Evolutionary conservation across 495 filamentous ascomycete species (phyloP), one percentile per base, ranked within the genome.

Genomic region (Delitschia confertaspora): DNA sequence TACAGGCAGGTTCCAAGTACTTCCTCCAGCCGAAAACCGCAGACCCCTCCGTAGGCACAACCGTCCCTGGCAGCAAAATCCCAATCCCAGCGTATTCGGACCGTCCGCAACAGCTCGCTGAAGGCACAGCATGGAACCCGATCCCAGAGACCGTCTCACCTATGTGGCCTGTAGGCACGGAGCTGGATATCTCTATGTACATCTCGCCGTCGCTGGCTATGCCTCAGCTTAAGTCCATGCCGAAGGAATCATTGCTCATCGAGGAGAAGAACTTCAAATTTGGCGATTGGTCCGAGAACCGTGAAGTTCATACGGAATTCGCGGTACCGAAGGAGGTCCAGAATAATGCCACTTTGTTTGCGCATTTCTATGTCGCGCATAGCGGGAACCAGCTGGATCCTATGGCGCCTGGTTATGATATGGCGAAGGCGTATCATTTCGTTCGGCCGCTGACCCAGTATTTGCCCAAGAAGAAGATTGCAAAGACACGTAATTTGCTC

Each of bases 321-420:
- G 61, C 70, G 21, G 75, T 96, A 6, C 89, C 91, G 2, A 72
- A 72, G 48, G 65, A 75, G 20, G 88, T 93, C 2, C 87, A 95
- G 63, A 74, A 86, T 42, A 96, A 96, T 59, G 88, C 85, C 24
- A 95, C 91, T 1, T 69, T 96, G 9, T 98, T 83, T 76, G 88
- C 82, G 5, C 91, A 98, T 61, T 89, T 95, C 56, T 94, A 85
- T 54, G 68, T 98, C 47, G 83, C 74, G 7, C 71, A 89, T 32
- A 69, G 79, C 4, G 89, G 88, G 10, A 68, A 73, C 33, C 65
- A 73, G 17, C 60, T 94, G 17, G 93, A 96, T 55, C 91, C 91
- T 2, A 67, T 70, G 3, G 71, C 75, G 18, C 69, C 71, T 13
- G 70, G 68, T 34, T 98, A 83, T 61, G 84, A 91, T 57, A 64